These are phyloP conservation scores for Agroathelia rolfsii DNA, from an alignment of 1,284 basidiomycete species.

Conservation along the genomic window DNA sequence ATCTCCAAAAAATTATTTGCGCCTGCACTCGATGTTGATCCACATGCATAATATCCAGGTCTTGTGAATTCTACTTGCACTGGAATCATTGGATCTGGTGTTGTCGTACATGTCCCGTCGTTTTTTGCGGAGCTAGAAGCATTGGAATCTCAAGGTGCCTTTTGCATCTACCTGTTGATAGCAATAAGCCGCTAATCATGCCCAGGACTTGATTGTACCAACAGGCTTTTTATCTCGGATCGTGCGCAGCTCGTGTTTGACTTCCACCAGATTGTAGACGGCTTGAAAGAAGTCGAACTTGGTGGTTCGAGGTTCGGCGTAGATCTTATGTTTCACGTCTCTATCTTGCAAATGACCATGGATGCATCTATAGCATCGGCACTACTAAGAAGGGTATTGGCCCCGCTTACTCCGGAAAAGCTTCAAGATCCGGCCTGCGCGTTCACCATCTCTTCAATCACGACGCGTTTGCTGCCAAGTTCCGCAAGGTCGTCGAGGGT, in stretches of 20 bases:
- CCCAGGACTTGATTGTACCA: slow-evolving; percentile 77
- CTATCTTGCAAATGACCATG: slow-evolving; percentile 7
- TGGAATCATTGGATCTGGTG: slow-evolving; percentile 88
- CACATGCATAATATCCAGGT: slow-evolving; percentile 34
- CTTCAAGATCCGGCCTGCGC: slow-evolving; percentile 89
- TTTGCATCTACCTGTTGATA: slow-evolving; percentile 10
- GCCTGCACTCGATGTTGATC: neutral
- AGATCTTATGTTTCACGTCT: slow-evolving; percentile 3
- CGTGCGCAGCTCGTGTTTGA: slow-evolving; percentile 96
- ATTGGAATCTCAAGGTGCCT: slow-evolving; percentile 80
- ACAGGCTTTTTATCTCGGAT: slow-evolving; percentile 88
- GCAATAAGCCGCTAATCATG: slow-evolving; percentile 1
- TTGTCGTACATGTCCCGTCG: slow-evolving; percentile 92
- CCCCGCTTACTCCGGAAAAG: slow-evolving; percentile 96
- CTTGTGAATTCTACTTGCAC: slow-evolving; percentile 84
- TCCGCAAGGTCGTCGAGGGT: slow-evolving; percentile 93
- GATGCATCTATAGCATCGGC: slow-evolving; percentile 59
- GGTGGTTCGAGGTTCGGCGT: slow-evolving; percentile 69
- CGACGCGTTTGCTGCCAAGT: slow-evolving; percentile 82
- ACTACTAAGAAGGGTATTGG: slow-evolving; percentile 98
- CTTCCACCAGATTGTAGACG: slow-evolving; percentile 99
- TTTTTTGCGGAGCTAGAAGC: slow-evolving; percentile 92
- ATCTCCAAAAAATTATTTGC: too few species aligned
- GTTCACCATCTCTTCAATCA: slow-evolving; percentile 95
- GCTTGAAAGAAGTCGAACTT: slow-evolving; percentile 94